phyloP scores from a whole-genome alignment of 2,329 filamentous ascomycete genomes.

The Emergomyces pasteurianus region DNA sequence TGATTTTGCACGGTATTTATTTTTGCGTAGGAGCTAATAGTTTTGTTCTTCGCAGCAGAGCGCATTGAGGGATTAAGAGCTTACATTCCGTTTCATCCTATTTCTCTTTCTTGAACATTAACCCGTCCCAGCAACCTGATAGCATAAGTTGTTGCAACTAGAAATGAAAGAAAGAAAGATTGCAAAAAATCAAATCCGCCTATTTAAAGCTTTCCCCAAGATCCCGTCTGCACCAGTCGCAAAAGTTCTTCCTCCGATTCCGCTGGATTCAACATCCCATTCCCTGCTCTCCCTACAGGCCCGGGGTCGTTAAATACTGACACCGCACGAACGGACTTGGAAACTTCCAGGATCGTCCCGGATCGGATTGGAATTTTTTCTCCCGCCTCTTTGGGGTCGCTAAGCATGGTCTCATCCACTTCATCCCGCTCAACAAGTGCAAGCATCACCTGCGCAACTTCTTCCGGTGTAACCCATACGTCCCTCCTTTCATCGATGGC shows the following conservation, averaged over 20 bases:
- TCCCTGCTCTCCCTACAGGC: constrained; percentile 35
- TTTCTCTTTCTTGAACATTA: background rate
- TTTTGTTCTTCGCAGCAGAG: background rate
- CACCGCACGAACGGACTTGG: constrained; percentile 41
- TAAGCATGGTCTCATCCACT: constrained; percentile 23
- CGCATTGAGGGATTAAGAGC: background rate
- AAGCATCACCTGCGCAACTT: constrained; percentile 49
- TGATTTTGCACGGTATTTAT: background rate
- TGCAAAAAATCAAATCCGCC: background rate
- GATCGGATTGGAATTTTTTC: constrained; percentile 29
- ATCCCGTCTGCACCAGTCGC: constrained; percentile 34
- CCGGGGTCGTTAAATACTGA: constrained; percentile 42
- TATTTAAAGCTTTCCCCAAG: constrained; percentile 35
- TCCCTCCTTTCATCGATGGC: constrained; percentile 39
- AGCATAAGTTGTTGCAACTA: background rate
- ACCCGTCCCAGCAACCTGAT: background rate
- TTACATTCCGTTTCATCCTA: background rate
- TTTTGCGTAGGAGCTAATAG: too few relatives aligned
- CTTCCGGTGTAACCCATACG: constrained; percentile 48
- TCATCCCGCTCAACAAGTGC: constrained; percentile 40
- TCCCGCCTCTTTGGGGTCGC: constrained; percentile 19
- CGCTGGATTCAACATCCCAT: constrained; percentile 32
- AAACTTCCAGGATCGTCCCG: constrained; percentile 46
- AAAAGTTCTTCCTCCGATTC: constrained; percentile 39
- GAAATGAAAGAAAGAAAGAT: background rate